Evolutionary conservation across 2,329 filamentous ascomycete species (phyloP), one percentile per base, ranked within the genome.

Genomic region (Ilyonectria destructans): DNA sequence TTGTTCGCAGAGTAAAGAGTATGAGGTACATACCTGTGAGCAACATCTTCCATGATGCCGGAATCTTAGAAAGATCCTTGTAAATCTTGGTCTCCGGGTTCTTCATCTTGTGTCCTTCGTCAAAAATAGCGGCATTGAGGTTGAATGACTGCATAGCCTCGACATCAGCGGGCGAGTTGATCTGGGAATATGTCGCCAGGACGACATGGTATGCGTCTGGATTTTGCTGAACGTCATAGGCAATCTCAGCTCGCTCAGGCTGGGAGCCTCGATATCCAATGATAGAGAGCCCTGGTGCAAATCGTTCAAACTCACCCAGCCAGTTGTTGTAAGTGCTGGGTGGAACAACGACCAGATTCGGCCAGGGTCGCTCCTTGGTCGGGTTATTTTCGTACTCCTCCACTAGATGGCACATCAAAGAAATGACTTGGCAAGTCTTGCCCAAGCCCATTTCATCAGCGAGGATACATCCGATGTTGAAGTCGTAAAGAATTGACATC

Each of bases 371-470:
- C 6, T 69, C 69, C 3, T 71, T 69, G 13, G 55, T 59, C 5
- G 67, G 69, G 4, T 74, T 69, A 6, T 77, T 75, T 37, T 85
- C 77, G 67, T 85, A 89, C 33, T 89, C 89, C 77, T 95, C 90
- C 17, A 93, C 90, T 29, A 99, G 85, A 75, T 97, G 92, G 17
- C 94, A 93, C 52, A 99, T 87, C 75, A 99, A 94, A 0, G 94
- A 91, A 73, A 99, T 97, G 69, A 98, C 94, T 77, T 99, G 96
- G 75, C 95, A 98, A 0, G 96, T 99, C 85, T 99, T 99, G 52
- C 96, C 96, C 46, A 96, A 85, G 58, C 93, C 96, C 96, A 99
- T 99, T 78, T 99, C 96, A 78, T 99, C 96, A 2, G 96, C 96
- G 19, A 99, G 85, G 64, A 99, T 98, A 70, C 95, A 96, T 52